phyloP scores from a whole-genome alignment of 495 filamentous ascomycete species.

The Cercophora sp. region DNA sequence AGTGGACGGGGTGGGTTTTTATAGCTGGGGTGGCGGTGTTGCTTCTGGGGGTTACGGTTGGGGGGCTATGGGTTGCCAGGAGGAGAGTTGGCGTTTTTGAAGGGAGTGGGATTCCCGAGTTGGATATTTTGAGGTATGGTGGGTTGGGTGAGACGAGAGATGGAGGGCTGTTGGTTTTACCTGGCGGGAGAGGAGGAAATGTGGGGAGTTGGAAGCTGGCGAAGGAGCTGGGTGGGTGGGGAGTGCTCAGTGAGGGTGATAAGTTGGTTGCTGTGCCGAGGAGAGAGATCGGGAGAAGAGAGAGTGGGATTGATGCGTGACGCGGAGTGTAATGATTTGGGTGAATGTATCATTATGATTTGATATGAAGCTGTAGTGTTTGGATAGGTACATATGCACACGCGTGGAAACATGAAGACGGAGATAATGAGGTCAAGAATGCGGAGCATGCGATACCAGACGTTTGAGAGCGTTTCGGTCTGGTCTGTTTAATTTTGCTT shows the following conservation, averaged over 20 bases:
- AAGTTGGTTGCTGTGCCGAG: conserved; percentile 1
- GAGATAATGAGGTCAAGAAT: no score
- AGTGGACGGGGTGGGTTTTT: conserved; percentile 19
- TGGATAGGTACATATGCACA: no score
- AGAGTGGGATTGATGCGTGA: no score
- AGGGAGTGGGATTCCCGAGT: conserved; percentile 6
- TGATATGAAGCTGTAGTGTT: no score
- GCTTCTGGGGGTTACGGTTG: conserved; percentile 32
- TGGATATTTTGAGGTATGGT: conserved; percentile 11
- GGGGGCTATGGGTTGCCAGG: conserved; percentile 35
- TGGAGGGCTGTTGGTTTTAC: neutral
- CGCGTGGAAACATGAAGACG: no score
- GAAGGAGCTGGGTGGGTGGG: neutral
- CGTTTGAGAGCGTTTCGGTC: no score
- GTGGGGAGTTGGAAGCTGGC: neutral
- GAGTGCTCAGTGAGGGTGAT: neutral
- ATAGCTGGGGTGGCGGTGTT: conserved; percentile 7
- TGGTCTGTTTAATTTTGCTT: no score
- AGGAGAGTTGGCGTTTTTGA: neutral
- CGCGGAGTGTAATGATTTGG: no score
- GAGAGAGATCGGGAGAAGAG: neutral
- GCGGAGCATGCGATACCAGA: no score
- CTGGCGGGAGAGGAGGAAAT: neutral
- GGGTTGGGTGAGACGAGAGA: neutral
- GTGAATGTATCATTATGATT: no score